These are phyloP conservation scores for Kuraishia hungarica DNA, from an alignment of 805 yeast genomes.

Conservation along the genomic window DNA sequence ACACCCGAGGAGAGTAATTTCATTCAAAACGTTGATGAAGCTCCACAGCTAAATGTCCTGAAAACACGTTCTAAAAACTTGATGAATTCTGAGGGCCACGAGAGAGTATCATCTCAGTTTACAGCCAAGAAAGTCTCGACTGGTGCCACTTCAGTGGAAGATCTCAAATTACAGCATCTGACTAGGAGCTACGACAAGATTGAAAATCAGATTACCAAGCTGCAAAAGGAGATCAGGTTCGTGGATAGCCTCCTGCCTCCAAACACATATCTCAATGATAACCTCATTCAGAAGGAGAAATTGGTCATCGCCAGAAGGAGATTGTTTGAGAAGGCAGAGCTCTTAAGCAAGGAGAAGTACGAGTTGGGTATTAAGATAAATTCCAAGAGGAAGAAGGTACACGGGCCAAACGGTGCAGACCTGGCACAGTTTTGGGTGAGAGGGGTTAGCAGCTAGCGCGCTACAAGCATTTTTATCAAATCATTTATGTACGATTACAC, in stretches of 20 bases:
- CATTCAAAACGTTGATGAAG: not conserved
- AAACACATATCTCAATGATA: constrained; percentile 8
- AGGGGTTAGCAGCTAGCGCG: constrained; percentile 32
- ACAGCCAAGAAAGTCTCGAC: constrained; percentile 13
- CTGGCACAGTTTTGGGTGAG: constrained; percentile 51
- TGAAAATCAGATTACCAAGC: constrained; percentile 15
- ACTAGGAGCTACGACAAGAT: constrained; percentile 10
- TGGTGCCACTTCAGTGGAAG: constrained; percentile 5
- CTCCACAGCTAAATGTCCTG: constrained; percentile 1
- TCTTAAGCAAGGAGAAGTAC: constrained; percentile 18
- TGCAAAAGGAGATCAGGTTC: constrained; percentile 21
- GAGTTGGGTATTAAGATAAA: constrained; percentile 20
- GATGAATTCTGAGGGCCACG: not conserved
- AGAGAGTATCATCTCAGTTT: constrained; percentile 17
- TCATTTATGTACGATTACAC: not conserved
- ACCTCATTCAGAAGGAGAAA: constrained; percentile 16
- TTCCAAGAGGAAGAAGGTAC: constrained; percentile 15
- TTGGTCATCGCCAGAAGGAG: constrained; percentile 19
- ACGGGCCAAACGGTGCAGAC: constrained; percentile 22
- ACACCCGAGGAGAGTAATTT: not conserved
- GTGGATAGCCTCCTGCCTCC: constrained; percentile 18
- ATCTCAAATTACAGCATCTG: constrained; percentile 11
- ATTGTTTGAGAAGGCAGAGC: constrained; percentile 18
- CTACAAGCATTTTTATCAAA: not conserved
- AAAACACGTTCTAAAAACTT: constrained; percentile 2